Conservation (phyloP, 306 rosid genomes). For the Castanospermum australe region DNA sequence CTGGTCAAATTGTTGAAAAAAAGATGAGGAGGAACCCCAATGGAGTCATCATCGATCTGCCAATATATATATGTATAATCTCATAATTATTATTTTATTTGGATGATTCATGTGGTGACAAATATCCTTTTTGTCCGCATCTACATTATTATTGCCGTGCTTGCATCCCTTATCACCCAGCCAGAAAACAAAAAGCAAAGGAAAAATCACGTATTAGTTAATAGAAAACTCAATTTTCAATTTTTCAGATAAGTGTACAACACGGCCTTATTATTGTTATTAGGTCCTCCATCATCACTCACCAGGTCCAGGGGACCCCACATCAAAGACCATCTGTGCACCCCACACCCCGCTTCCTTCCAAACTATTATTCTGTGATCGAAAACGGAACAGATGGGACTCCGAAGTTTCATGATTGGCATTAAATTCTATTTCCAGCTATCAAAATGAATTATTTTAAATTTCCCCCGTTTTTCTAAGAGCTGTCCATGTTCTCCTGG, state of each 20-base stretch:
- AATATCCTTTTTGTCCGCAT: conserved; percentile 55
- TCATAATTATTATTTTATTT: conserved; percentile 38
- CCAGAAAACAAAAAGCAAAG: conserved; percentile 18
- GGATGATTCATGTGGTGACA: conserved; percentile 49
- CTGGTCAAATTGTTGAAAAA: conserved; percentile 14
- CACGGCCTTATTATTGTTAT: not conserved
- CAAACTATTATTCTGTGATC: conserved; percentile 48
- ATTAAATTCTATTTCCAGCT: conserved; percentile 38
- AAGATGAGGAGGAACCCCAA: conserved; percentile 26
- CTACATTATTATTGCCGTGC: conserved; percentile 37
- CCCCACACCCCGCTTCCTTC: conserved; percentile 43
- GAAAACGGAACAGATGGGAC: conserved; percentile 51
- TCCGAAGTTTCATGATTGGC: conserved; percentile 37
- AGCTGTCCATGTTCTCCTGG: conserved; percentile 39
- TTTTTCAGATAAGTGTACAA: conserved; percentile 28
- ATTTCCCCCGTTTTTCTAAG: conserved; percentile 3
- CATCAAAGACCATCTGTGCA: conserved; percentile 30
- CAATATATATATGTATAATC: conserved; percentile 20
- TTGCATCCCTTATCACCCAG: conserved; percentile 28
- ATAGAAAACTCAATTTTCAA: conserved; percentile 20
- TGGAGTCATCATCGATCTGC: conserved; percentile 28
- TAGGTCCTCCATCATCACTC: conserved; percentile 22
- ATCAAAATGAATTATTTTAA: conserved; percentile 13
- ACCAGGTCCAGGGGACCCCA: conserved; percentile 38
- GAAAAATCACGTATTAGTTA: conserved; percentile 8